Percentiles rank a stretch among this genome's conserved stretches.
These are phyloP conservation scores for Claviceps sorghi DNA, from an alignment of 2,329 filamentous ascomycete species.

Conservation along the genomic window DNA sequence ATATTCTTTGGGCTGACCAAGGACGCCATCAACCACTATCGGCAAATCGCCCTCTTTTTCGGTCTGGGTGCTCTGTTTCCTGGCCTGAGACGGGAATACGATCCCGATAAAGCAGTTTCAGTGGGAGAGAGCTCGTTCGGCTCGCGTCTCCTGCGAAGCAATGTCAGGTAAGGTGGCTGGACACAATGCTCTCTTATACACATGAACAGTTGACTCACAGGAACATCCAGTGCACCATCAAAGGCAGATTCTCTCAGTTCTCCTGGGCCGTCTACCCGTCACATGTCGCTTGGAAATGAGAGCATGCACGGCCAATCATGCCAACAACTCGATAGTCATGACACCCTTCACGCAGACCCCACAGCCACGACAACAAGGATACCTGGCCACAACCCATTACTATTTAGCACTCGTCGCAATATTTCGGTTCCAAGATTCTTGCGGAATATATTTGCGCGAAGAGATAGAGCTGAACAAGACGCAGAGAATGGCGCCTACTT, in stretches of 20 bases:
- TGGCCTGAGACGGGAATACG: slow-evolving; percentile 23
- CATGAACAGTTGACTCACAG: slow-evolving; percentile 5
- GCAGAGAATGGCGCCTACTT: not conserved
- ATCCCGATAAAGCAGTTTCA: slow-evolving; percentile 17
- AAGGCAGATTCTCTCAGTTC: slow-evolving; percentile 7
- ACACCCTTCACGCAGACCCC: not conserved
- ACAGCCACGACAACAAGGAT: not conserved
- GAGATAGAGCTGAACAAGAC: not conserved
- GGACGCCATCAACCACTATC: slow-evolving; percentile 37
- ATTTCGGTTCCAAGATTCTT: slow-evolving; percentile 12
- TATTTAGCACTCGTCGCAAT: slow-evolving; percentile 20
- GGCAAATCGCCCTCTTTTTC: slow-evolving; percentile 21
- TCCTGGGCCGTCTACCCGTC: slow-evolving; percentile 7
- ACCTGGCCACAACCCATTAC: slow-evolving; percentile 17
- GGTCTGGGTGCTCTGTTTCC: slow-evolving; percentile 32
- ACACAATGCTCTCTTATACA: not conserved
- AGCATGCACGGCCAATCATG: slow-evolving; percentile 7
- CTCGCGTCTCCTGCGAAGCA: slow-evolving; percentile 10
- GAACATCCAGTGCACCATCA: not conserved
- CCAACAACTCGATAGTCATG: slow-evolving; percentile 3
- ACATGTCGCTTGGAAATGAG: slow-evolving; percentile 8
- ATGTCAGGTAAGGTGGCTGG: slow-evolving; percentile 9
- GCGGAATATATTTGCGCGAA: slow-evolving; percentile 8
- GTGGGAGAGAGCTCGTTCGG: slow-evolving; percentile 10
- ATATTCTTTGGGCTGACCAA: slow-evolving; percentile 41